phyloP scores from a whole-genome alignment of 2,329 filamentous ascomycete genomes.

The Endocalyx cinctus region DNA sequence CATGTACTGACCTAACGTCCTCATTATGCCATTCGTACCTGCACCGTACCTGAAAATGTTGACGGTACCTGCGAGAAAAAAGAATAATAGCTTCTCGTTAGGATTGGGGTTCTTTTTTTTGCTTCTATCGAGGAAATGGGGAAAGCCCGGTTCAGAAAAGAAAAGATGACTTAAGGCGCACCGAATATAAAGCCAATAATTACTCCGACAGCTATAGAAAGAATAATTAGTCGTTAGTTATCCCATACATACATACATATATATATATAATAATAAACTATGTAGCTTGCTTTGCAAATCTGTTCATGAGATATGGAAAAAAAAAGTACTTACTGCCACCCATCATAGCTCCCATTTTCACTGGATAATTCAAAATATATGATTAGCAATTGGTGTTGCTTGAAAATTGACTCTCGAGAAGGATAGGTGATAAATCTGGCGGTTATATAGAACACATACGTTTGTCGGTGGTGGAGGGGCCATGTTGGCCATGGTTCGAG shows the following conservation, averaged over 20 bases:
- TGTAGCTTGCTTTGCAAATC: too few species aligned
- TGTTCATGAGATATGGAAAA: neutral
- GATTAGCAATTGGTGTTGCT: too few species aligned
- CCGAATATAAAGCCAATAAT: slow-evolving; percentile 99
- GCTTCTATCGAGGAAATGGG: too few species aligned
- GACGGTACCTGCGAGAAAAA: slow-evolving; percentile 62
- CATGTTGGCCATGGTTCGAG: slow-evolving; percentile 45
- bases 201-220: slow-evolving; percentile 71
- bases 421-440: too few species aligned
- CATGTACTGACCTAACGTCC: slow-evolving; percentile 97
- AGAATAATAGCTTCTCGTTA: too few species aligned
- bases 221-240: too few species aligned
- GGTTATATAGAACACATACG: slow-evolving; percentile 46
- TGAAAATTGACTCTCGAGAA: too few species aligned
- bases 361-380: too few species aligned
- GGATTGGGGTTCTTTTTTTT: too few species aligned
- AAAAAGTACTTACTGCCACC: slow-evolving; percentile 73
- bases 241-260: too few species aligned
- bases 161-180: slow-evolving; percentile 32
- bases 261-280: too few species aligned
- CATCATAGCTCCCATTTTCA: slow-evolving; percentile 99
- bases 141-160: too few species aligned
- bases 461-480: slow-evolving; percentile 68
- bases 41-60: slow-evolving; percentile 95
- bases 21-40: slow-evolving; percentile 87